Evolutionary conservation across 495 filamentous ascomycete genomes (phyloP).

Genomic region (Aspergillus sclerotioniger): DNA sequence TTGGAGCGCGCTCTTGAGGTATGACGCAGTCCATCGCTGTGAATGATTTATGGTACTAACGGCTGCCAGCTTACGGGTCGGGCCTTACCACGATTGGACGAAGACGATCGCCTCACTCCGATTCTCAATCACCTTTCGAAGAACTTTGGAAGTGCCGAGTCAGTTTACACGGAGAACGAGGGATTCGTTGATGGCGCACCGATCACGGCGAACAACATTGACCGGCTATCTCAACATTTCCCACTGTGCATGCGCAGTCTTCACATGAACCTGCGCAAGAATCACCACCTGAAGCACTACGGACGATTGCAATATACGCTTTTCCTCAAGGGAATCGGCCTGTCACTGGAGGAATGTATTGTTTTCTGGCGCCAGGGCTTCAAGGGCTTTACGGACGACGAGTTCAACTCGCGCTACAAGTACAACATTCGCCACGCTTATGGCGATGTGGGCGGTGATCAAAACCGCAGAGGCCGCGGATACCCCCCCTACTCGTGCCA

Average conservation of each 20-base stretch:
- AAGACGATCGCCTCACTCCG: slow-evolving; percentile 92
- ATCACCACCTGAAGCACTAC: slow-evolving; percentile 87
- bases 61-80: slow-evolving; percentile 70
- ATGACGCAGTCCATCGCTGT: slow-evolving; percentile 17
- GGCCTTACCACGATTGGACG: slow-evolving; percentile 87
- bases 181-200: slow-evolving; percentile 61
- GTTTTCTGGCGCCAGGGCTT: slow-evolving; percentile 89
- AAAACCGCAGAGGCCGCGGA: slow-evolving; percentile 76
- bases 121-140: slow-evolving; percentile 90
- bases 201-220: slow-evolving; percentile 76
- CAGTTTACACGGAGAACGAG: slow-evolving; percentile 63
- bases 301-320: slow-evolving; percentile 94
- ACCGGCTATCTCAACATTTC: slow-evolving; percentile 81
- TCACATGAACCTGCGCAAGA: slow-evolving; percentile 77
- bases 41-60: slow-evolving; percentile 18
- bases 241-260: slow-evolving; percentile 92
- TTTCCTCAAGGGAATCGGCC: slow-evolving; percentile 95
- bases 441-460: slow-evolving; percentile 92
- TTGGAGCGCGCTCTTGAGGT: slow-evolving; percentile 83
- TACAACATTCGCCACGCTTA: slow-evolving; percentile 95
- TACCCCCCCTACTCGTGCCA: slow-evolving; percentile 92
- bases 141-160: slow-evolving; percentile 88
- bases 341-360: slow-evolving; percentile 89
- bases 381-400: slow-evolving; percentile 81
- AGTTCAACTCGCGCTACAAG: slow-evolving; percentile 91